Base-by-base conservation (phyloP, 257 asterid species). In the Solanum commersonii region DNA sequence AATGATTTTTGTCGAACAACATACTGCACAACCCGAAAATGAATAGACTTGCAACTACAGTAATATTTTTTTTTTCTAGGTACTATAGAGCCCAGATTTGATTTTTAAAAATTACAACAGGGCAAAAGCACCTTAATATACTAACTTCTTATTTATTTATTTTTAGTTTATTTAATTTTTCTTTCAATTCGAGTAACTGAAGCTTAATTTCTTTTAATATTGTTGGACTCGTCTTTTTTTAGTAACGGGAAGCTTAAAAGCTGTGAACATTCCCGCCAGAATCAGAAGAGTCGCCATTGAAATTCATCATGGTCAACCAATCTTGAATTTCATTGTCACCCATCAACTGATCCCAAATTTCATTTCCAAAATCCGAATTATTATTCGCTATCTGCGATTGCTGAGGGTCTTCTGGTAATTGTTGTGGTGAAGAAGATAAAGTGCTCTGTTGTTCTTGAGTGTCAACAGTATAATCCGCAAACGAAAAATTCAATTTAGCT, bases 401-500 rank as follows among this genome's bases (percentile, higher is more conserved):
- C 59, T 87, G 67, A 42, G 38, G 83, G 5, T 38, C 35, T 2
- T 38, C 63, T 2, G 15, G 49, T 60, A 73, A 38, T 4, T 74
- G 90, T 3, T 77, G 86, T 0, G 88, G 52, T 3, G 87, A 60
- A 25, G 91, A 88, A 5, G 87, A 70, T 8, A 88, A 67, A n/a
- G 87, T 70, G 33, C 88, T 60, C 33, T 89, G 89, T 27, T 90
- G 87, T 6, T 85, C 68, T 23, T 52, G 89, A 33, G 23, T 27
- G 8, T 25, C 27, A 4, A 42, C 16, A n/a, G 93, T 90, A 85
- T 96, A 96, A 89, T 96, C 98, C 1, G 95, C 85, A 84, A 95
- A 96, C 0, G 99, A 86, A 9, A 96, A 96, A 86, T 96, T 96
- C 2, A 94, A 93, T 90, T 96, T 96, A 0, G 99, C 99, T 71